Conservation (phyloP, 768 basidiomycete genomes). For the Amanita polypyramis region DNA sequence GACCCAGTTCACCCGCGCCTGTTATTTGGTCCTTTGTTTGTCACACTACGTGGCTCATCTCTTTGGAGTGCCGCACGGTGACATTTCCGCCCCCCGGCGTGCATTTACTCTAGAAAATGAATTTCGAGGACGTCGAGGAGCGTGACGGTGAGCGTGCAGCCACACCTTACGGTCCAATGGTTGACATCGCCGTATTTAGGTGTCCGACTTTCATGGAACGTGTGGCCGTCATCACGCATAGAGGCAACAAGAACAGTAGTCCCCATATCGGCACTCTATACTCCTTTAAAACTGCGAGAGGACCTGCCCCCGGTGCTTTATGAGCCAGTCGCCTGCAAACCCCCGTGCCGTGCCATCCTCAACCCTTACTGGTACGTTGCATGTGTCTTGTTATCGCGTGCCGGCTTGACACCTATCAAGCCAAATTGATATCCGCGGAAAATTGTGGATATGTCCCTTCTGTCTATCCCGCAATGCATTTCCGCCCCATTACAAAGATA, state of each 20-base stretch:
- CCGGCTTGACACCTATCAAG: slow-evolving; percentile 31
- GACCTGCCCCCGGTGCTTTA: slow-evolving; percentile 95
- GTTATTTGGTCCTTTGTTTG: slow-evolving; percentile 18
- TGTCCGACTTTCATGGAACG: slow-evolving; percentile 95
- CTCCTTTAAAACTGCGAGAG: slow-evolving; percentile 86
- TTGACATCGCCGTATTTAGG: slow-evolving; percentile 33
- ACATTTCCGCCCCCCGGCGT: background rate
- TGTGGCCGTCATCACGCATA: slow-evolving; percentile 96
- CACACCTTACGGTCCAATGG: background rate
- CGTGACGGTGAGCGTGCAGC: slow-evolving; percentile 64
- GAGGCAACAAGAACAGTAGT: slow-evolving; percentile 97
- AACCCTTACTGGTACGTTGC: slow-evolving; percentile 87
- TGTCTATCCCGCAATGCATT: slow-evolving; percentile 95
- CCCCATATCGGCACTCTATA: slow-evolving; percentile 96
- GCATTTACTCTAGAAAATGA: slow-evolving; percentile 34
- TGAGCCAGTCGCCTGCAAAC: slow-evolving; percentile 98
- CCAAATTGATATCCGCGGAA: slow-evolving; percentile 97
- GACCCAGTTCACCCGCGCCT: background rate
- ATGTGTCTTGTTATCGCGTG: slow-evolving; percentile 5
- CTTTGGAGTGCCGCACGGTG: too few relatives aligned
- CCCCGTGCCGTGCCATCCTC: slow-evolving; percentile 92
- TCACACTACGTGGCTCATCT: slow-evolving; percentile 23
- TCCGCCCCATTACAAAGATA: slow-evolving; percentile 98
- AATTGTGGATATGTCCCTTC: slow-evolving; percentile 99
- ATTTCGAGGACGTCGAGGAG: slow-evolving; percentile 97